A percentile compares a stretch with the other conserved stretches of the same genome.
Evolutionary conservation across 106 monocot species (phyloP).

Genomic region (Dioscorea zingiberensis): DNA sequence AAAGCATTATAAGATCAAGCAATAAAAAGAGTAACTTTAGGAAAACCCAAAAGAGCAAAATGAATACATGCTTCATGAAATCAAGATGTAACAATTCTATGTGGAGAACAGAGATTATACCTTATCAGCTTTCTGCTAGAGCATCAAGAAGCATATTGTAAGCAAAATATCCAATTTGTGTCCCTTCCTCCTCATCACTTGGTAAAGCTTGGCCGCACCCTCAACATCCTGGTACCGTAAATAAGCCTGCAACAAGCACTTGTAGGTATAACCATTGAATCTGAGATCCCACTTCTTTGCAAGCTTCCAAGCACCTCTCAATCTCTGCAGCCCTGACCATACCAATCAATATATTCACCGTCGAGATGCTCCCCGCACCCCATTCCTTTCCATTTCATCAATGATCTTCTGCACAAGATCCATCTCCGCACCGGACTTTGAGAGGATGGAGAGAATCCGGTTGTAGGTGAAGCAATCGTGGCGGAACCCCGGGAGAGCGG

Average conservation of each 20-base stretch:
- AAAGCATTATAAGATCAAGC: no score
- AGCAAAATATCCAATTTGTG: constrained; percentile 82
- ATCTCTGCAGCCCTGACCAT: constrained; percentile 35
- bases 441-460: constrained; percentile 50
- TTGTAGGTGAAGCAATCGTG: constrained; percentile 95
- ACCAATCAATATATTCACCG: constrained; percentile 76
- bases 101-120: constrained; percentile 18
- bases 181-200: constrained; percentile 77
- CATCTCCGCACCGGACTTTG: constrained; percentile 8
- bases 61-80: no score
- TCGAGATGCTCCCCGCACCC: constrained; percentile 68
- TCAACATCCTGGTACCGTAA: constrained; percentile 60
- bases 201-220: constrained; percentile 51
- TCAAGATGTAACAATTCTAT: not conserved
- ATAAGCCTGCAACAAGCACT: constrained; percentile 89
- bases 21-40: no score
- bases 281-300: constrained; percentile 64
- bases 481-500: constrained; percentile 50
- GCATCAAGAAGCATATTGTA: constrained; percentile 97
- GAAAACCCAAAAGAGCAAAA: no score
- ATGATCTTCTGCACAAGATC: constrained; percentile 29
- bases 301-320: constrained; percentile 59
- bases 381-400: constrained; percentile 69
- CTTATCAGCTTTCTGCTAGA: constrained; percentile 74
- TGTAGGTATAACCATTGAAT: constrained; percentile 84